These are phyloP conservation scores for Pichia californica DNA, from an alignment of 805 yeast species.

Conservation along the genomic window DNA sequence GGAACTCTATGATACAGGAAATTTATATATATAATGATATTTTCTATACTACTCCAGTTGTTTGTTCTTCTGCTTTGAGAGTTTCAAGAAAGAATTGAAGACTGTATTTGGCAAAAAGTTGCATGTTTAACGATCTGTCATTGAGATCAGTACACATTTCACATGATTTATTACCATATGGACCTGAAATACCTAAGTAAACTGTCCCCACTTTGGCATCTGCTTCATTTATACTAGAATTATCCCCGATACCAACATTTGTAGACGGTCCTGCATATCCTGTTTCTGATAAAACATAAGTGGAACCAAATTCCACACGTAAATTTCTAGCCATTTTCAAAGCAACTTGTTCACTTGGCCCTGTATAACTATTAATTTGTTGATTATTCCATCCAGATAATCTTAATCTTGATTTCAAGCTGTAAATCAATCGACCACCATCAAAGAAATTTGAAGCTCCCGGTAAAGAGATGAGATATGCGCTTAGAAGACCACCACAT, in stretches of 20 bases:
- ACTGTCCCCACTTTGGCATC: constrained; percentile 54
- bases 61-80: constrained; percentile 2
- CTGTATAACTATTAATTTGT: constrained; percentile 69
- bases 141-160: constrained; percentile 36
- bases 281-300: constrained; percentile 76
- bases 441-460: constrained; percentile 82
- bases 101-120: constrained; percentile 62
- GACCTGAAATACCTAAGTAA: constrained; percentile 65
- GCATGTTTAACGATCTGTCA: constrained; percentile 68
- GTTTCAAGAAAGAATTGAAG: constrained; percentile 9
- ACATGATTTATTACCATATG: constrained; percentile 46
- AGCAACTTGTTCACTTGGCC: constrained; percentile 75
- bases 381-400: constrained; percentile 72
- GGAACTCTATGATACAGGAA: no score
- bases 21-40: no score
- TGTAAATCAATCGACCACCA: constrained; percentile 78
- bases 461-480: constrained; percentile 73
- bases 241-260: constrained; percentile 33
- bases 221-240: constrained; percentile 23
- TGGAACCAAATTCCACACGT: constrained; percentile 73
- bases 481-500: constrained; percentile 80
- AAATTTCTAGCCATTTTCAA: constrained; percentile 71
- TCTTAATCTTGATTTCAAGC: constrained; percentile 65
- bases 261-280: constrained; percentile 80
- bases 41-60: no score